These are phyloP conservation scores for Yamadazyma philogaea DNA, from an alignment of 805 yeast species.

Conservation along the genomic window DNA sequence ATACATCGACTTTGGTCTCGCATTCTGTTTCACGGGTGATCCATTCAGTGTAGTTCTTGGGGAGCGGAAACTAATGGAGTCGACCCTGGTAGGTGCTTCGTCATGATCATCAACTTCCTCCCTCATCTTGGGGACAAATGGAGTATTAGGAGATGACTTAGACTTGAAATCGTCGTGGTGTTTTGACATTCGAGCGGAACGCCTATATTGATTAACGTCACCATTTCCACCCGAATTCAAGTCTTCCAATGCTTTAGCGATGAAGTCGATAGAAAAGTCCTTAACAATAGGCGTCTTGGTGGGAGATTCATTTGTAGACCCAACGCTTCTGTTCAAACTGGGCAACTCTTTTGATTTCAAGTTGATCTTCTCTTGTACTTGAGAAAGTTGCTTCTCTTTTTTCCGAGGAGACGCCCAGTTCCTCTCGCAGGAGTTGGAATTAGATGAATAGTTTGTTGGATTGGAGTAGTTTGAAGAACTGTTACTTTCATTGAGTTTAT, in stretches of 20 bases:
- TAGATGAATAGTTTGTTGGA: conserved; percentile 31
- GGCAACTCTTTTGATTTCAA: conserved; percentile 31
- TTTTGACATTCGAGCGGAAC: conserved; percentile 30
- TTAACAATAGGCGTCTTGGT: conserved; percentile 34
- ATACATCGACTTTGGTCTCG: conserved; percentile 27
- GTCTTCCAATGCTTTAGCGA: conserved; percentile 46
- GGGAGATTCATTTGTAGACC: conserved; percentile 5
- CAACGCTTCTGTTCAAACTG: conserved; percentile 7
- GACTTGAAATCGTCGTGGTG: neutral
- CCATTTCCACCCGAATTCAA: conserved; percentile 45
- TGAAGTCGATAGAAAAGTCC: conserved; percentile 44
- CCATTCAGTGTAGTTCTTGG: conserved; percentile 4
- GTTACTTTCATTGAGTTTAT: conserved; percentile 15
- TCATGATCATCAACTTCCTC: conserved; percentile 24
- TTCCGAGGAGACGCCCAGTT: conserved; percentile 46
- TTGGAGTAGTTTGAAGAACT: conserved; percentile 31
- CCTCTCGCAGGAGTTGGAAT: conserved; percentile 21
- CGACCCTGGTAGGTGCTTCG: conserved; percentile 37
- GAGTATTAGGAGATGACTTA: conserved; percentile 17
- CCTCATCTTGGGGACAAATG: conserved; percentile 6
- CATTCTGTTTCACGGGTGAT: conserved; percentile 9
- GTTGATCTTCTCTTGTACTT: conserved; percentile 39
- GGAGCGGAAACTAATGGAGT: conserved; percentile 14
- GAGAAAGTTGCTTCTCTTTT: conserved; percentile 28
- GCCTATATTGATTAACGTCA: conserved; percentile 38